phyloP scores from a whole-genome alignment of 2,329 filamentous ascomycete species.

The Colletotrichum gloeosporioides region DNA sequence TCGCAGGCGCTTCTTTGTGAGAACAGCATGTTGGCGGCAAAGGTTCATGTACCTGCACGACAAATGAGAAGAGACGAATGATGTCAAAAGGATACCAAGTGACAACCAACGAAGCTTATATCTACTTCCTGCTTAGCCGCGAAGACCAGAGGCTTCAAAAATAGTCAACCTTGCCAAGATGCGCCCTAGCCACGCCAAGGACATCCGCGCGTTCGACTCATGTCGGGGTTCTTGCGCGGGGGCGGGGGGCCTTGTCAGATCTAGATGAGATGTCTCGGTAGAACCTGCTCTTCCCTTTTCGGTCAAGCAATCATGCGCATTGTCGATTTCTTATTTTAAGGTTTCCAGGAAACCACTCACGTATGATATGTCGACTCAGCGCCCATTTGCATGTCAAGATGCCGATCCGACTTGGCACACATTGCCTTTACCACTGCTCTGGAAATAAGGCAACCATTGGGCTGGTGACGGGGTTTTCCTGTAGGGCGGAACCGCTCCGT shows the following conservation, averaged over 20 bases:
- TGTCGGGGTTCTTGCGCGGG: constrained; percentile 1
- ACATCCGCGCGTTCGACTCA: constrained; percentile 1
- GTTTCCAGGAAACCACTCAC: constrained; percentile 12
- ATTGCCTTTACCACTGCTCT: background rate
- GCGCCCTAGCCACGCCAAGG: background rate
- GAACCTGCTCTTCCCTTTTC: background rate
- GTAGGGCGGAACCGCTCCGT: background rate
- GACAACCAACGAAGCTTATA: constrained; percentile 7
- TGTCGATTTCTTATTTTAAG: constrained; percentile 7
- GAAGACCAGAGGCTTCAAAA: background rate
- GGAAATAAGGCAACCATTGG: background rate
- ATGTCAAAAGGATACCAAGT: background rate
- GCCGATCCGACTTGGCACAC: background rate
- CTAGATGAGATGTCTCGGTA: constrained; percentile 15
- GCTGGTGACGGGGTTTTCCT: background rate
- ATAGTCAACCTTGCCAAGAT: background rate
- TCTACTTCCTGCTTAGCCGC: background rate
- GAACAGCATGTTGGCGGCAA: constrained; percentile 11
- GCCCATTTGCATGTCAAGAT: background rate
- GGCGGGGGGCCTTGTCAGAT: constrained; percentile 9
- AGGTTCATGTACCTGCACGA: background rate
- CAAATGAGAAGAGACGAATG: background rate
- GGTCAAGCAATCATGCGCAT: constrained; percentile 9
- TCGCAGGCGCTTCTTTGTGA: constrained; percentile 22
- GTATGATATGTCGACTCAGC: constrained; percentile 19